Percentiles rank a stretch among this genome's conserved stretches.
These are phyloP conservation scores for Raphanus hybrid DNA, from an alignment of 441 rosid genomes.

Conservation along the genomic window DNA sequence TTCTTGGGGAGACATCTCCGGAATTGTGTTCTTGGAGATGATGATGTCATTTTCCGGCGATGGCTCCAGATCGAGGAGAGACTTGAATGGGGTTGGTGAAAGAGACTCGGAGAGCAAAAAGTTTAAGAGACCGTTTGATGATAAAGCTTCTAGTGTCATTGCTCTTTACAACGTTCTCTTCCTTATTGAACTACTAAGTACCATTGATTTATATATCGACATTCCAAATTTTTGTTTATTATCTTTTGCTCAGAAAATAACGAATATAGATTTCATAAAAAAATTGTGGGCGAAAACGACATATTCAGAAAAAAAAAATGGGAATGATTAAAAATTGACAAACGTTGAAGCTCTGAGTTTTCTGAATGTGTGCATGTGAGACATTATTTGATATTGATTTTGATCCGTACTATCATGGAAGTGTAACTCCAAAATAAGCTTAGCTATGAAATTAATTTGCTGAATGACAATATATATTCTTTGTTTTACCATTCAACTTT, in stretches of 20 bases:
- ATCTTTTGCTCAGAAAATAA: neutral
- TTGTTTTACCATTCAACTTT: neutral
- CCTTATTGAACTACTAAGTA: slow-evolving; percentile 30
- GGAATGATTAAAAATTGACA: slow-evolving; percentile 37
- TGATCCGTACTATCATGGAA: slow-evolving; percentile 38
- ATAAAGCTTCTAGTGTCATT: slow-evolving; percentile 75
- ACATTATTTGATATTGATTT: slow-evolving; percentile 33
- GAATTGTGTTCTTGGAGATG: slow-evolving; percentile 32
- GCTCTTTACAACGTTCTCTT: slow-evolving; percentile 17
- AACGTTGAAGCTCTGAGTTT: slow-evolving; percentile 33
- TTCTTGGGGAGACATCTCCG: slow-evolving; percentile 34
- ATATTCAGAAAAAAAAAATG: slow-evolving; percentile 22
- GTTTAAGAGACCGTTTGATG: slow-evolving; percentile 69
- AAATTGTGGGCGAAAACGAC: slow-evolving; percentile 31
- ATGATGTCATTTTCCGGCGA: slow-evolving; percentile 40
- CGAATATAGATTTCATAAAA: neutral
- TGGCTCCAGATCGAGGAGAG: slow-evolving; percentile 41
- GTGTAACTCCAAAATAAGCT: neutral
- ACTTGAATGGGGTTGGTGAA: slow-evolving; percentile 57
- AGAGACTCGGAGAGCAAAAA: slow-evolving; percentile 65
- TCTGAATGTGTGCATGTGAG: slow-evolving; percentile 41
- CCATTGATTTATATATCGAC: slow-evolving; percentile 36
- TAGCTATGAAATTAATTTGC: slow-evolving; percentile 13
- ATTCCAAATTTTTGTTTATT: slow-evolving; percentile 10
- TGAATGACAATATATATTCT: neutral